A percentile compares a stretch with the other conserved stretches of the same genome.
phyloP scores from a whole-genome alignment of 345 rosid genomes.

The Aurinia saxatilis region DNA sequence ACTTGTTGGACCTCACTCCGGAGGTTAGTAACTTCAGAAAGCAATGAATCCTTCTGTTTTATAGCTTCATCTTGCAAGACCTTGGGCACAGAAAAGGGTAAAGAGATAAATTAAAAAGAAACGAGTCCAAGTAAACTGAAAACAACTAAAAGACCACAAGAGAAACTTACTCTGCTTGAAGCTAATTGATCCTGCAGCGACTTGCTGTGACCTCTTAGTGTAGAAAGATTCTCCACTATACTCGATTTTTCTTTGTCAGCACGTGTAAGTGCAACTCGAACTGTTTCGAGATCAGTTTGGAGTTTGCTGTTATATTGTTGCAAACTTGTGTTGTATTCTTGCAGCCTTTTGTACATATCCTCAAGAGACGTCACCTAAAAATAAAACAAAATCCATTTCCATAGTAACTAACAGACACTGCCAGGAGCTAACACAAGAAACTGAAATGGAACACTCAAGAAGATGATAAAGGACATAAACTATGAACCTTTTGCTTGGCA shows the following conservation, averaged over 20 bases:
- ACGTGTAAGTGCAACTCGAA: constrained; percentile 47
- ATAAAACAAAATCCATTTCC: neutral
- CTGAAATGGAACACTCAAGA: neutral
- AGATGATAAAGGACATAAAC: neutral
- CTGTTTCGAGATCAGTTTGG: constrained; percentile 53
- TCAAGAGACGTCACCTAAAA: constrained; percentile 59
- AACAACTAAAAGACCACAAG: neutral
- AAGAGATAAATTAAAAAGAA: neutral
- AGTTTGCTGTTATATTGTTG: constrained; percentile 83
- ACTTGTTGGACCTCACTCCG: constrained; percentile 72
- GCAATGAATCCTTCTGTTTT: constrained; percentile 55
- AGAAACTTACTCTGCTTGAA: constrained; percentile 53
- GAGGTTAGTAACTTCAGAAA: constrained; percentile 56
- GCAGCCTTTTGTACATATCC: constrained; percentile 62
- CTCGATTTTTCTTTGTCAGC: constrained; percentile 74
- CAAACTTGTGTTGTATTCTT: constrained; percentile 78
- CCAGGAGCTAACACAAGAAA: neutral
- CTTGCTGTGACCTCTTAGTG: constrained; percentile 71
- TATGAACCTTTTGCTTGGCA: constrained; percentile 60
- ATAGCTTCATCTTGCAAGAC: constrained; percentile 67
- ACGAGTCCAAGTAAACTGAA: neutral
- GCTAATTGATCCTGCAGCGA: constrained; percentile 76
- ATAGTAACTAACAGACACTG: neutral
- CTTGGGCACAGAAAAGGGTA: constrained; percentile 27
- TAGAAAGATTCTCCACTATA: constrained; percentile 70